Evolutionary conservation across 2,329 filamentous ascomycete species (phyloP), one percentile per base, ranked within the genome.

Genomic region (Aspergillus thermomutatus): DNA sequence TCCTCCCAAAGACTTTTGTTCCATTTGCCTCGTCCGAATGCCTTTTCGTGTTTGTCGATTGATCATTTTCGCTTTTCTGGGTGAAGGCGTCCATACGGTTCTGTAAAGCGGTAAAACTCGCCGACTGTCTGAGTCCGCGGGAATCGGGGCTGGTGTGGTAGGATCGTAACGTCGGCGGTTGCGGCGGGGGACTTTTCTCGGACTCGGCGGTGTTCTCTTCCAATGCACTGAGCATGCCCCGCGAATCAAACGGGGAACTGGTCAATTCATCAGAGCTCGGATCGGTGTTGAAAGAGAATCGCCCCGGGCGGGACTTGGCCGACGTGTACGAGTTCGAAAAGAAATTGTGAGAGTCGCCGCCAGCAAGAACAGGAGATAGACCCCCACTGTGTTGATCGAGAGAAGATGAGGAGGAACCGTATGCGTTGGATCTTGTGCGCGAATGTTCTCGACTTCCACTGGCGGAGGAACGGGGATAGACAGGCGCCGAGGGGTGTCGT

Each of bases 11-110:
- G 17, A 80, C 78, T 68, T 86, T 88, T 46, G 82, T 75, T 54
- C 88, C 84, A 66, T 83, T 86, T 59, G 78, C 80, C 75, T 96
- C 91, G 74, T 94, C 91, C 17, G 91, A 94, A 72, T 87, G 89
- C 64, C 91, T 81, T 76, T 94, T 91, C 43, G 86, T 80, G 60
- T 79, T 81, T 47, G 79, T 75, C 57, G 83, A 77, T 64, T 83
- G 77, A 58, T 76, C 75, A 51, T 68, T 65, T 52, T 80, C 78
- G 45, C 69, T 64, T 61, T 73, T 69, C 57, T 77, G 75, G 50
- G 66, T 75, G 63, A 73, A 78, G 67, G 71, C 74, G 67, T 82
- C 82, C 76, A 83, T 81, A 49, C 77, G 74, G 67, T 79, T 80
- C 17, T 70, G 65, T 64, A 79, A 74, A 61, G 79, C 75, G 48